Evolutionary conservation across 805 yeast species (phyloP), one percentile per base, ranked within the genome.

Genomic region (Wickerhamomyces subpelliculosus): DNA sequence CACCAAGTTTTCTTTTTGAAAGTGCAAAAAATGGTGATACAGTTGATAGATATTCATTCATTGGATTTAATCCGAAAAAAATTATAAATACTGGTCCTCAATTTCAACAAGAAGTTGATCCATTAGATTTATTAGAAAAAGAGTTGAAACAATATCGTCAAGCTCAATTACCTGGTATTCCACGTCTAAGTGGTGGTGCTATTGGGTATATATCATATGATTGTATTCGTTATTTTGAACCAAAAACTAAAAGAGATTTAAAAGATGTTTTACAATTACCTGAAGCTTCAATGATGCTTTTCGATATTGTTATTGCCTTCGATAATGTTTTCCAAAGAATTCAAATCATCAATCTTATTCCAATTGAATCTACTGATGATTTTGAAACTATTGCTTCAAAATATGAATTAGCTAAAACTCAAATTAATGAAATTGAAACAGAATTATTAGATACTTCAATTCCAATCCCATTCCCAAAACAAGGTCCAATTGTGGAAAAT

Each of bases 171-270:
- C 94, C 95, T 0, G 94, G 95, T 30, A 66, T 89, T 35, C 86
- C 96, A 12, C 75, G 73, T 45, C 65, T 88, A 41, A 80, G 89
- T 50, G 98, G 99, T 41, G 99, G 99, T 46, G 97, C 97, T 6
- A 73, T 90, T 38, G 99, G 99, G 2, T 93, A 88, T 57, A 79
- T 93, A 32, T 86, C 97, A 1, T 93, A 93, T 54, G 99, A 93
- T 61, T 93, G 99, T 67, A 84, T 93, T 54, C 84, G 87, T 58
- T 93, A 93, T 62, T 93, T 93, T 49, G 99, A 93, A 64, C 99
- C 99, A 42, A 80, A 72, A 49, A 90, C 97, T 1, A 73, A 72
- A 43, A 75, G 85, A 46, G 71, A 71, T 4, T 68, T 89, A 49
- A 77, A 82, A 48, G 97, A 93, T 59, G 80, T 81, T 1, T 65